Base-by-base conservation (phyloP, 768 basidiomycete genomes). In the Mycena capillaripes region DNA sequence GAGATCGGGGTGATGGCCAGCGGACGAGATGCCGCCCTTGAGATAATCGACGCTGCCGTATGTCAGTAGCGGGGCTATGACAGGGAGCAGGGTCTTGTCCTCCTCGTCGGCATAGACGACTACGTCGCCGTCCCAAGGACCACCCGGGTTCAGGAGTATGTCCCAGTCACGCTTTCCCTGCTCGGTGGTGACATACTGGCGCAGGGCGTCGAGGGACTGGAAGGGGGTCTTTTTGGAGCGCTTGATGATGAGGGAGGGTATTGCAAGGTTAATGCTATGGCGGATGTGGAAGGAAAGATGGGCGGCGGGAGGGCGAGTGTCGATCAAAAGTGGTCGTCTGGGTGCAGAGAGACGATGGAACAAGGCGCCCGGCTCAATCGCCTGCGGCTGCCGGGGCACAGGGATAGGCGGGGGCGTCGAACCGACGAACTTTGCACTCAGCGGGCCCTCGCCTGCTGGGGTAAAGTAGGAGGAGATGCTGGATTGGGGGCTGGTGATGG, bases 231-330 rank as follows among this genome's bases (percentile, higher is more conserved):
- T 94, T 71, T 90, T 87, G 73, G 89, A 92, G 23, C 96, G 91
- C 81, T 96, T 96, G 76, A 97, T 90, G 77, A 98, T 96, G 77
- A 98, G 90, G 29, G 95, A 93, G 0, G 97, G 96, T 50, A 98
- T 94, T 36, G 93, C 93, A 57, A 98, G 87, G 81, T 97, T 97
- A 70, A 96, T 88, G 80, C 92, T 93, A 74, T 90, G 84, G 44
- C 84, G 79, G 61, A 98, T 81, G 79, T 91, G 94, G 66, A 86
- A 87, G 3, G 89, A 83, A 40, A 91, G 84, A 82, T 91, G 95
- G 12, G 90, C 84, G 1, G 89, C 85, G 23, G 91, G 86, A 4
- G 93, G 90, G 5, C 96, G 90, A 44, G 94, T 95, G 81, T 98
- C 96, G 78, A 97, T 88, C 69, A 97, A 82, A 27, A 97, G 84